Evolutionary conservation across 148 eudicot species (phyloP).

Genomic region (Vaccinium corymbosum): DNA sequence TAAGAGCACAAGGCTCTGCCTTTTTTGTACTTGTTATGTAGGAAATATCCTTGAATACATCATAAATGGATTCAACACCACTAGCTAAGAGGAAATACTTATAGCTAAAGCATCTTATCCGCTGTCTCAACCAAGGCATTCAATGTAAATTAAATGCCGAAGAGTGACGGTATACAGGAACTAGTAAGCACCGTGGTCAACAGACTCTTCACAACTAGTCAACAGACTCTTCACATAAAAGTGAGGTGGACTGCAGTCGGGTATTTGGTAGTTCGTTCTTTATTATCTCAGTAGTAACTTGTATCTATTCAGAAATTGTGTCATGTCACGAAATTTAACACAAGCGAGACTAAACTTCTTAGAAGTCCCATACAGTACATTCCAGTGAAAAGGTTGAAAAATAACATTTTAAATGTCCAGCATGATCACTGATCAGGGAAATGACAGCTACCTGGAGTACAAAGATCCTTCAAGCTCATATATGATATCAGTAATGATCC

Average conservation of each 20-base stretch:
- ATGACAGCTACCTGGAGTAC: slow-evolving; percentile 63
- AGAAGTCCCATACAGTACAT: neutral
- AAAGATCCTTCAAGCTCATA: slow-evolving; percentile 93
- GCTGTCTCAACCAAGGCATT: slow-evolving; percentile 1
- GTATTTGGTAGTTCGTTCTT: neutral
- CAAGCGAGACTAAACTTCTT: slow-evolving; percentile 5
- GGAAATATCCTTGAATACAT: neutral
- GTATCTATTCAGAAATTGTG: neutral
- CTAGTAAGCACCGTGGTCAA: neutral
- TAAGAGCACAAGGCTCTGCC: neutral
- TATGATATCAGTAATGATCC: slow-evolving; percentile 91
- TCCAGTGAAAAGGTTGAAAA: neutral
- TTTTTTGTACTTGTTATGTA: neutral
- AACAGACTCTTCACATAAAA: neutral
- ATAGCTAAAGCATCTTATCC: neutral
- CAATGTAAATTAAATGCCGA: neutral
- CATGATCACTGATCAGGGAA: slow-evolving; percentile 14
- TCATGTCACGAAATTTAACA: neutral
- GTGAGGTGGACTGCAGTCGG: neutral
- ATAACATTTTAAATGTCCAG: neutral
- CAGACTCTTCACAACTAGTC: neutral
- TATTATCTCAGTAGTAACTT: neutral
- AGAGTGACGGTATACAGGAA: neutral
- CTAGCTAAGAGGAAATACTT: neutral
- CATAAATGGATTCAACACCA: neutral